phyloP scores from a whole-genome alignment of 306 rosid genomes.

The Lablab purpureus region DNA sequence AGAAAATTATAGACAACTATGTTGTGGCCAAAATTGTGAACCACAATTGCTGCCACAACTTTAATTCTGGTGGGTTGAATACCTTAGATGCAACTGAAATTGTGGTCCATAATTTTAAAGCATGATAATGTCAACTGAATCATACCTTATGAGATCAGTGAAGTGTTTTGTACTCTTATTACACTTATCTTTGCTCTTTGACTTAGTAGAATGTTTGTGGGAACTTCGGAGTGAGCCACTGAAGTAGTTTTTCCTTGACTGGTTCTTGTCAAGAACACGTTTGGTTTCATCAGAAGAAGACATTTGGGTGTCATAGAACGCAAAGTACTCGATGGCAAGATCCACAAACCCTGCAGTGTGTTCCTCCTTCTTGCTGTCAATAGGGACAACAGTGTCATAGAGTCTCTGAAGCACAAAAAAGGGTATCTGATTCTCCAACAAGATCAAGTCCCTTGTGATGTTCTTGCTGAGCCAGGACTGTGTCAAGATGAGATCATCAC shows the following conservation, averaged over 20 bases:
- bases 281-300: constrained; percentile 38
- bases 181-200: neutral
- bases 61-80: no score
- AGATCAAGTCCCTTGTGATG: constrained; percentile 52
- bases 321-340: constrained; percentile 43
- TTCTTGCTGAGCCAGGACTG: constrained; percentile 56
- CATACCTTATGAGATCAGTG: constrained; percentile 55
- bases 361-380: neutral
- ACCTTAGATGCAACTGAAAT: no score
- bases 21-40: no score
- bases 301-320: constrained; percentile 28
- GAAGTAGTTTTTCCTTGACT: neutral
- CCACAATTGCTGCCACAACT: no score
- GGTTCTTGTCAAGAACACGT: constrained; percentile 26
- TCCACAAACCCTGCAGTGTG: constrained; percentile 23
- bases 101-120: no score
- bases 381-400: constrained; percentile 30
- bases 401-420: constrained; percentile 47
- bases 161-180: constrained; percentile 42
- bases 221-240: neutral
- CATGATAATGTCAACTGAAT: neutral
- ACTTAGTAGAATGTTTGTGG: neutral
- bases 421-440: constrained; percentile 69
- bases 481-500: constrained; percentile 45
- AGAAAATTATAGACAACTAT: no score